phyloP scores from a whole-genome alignment of 1,284 basidiomycete genomes.

The Cutaneotrichosporon arboriforme region DNA sequence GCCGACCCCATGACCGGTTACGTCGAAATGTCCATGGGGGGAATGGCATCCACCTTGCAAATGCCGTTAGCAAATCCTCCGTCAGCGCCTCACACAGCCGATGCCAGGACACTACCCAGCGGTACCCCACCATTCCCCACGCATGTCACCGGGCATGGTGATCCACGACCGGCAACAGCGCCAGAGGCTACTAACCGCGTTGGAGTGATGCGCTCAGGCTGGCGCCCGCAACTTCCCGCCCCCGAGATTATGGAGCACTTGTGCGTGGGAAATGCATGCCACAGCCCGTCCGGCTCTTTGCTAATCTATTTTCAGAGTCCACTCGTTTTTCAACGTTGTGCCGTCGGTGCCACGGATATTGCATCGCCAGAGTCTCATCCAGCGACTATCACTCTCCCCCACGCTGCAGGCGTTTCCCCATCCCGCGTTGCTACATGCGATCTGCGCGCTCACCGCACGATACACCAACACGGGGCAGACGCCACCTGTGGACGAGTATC shows the following conservation, averaged over 20 bases:
- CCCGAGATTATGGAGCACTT: slow-evolving; percentile 42
- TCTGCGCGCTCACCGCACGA: slow-evolving; percentile 45
- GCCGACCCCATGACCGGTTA: slow-evolving; percentile 4
- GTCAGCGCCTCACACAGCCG: no score
- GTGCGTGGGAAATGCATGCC: slow-evolving; percentile 18
- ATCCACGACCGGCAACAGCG: no score
- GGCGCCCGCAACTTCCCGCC: slow-evolving; percentile 39
- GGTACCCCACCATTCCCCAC: no score
- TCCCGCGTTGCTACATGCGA: slow-evolving; percentile 45
- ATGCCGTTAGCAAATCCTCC: background rate
- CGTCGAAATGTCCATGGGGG: slow-evolving; percentile 6
- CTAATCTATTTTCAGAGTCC: slow-evolving; percentile 22
- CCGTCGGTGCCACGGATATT: slow-evolving; percentile 42
- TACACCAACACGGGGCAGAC: slow-evolving; percentile 35
- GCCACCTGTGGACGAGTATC: slow-evolving; percentile 19
- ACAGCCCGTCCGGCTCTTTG: background rate
- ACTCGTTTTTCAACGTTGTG: slow-evolving; percentile 42
- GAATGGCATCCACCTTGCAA: background rate
- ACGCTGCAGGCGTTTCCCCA: slow-evolving; percentile 48
- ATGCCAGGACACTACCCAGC: no score
- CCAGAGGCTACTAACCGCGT: no score
- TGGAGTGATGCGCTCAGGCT: slow-evolving; percentile 37
- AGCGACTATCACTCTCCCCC: slow-evolving; percentile 47
- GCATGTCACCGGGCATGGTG: no score
- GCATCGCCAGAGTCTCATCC: slow-evolving; percentile 39